Conservation (phyloP, 2,329 filamentous ascomycete species). For the Colletotrichum nymphaeae region DNA sequence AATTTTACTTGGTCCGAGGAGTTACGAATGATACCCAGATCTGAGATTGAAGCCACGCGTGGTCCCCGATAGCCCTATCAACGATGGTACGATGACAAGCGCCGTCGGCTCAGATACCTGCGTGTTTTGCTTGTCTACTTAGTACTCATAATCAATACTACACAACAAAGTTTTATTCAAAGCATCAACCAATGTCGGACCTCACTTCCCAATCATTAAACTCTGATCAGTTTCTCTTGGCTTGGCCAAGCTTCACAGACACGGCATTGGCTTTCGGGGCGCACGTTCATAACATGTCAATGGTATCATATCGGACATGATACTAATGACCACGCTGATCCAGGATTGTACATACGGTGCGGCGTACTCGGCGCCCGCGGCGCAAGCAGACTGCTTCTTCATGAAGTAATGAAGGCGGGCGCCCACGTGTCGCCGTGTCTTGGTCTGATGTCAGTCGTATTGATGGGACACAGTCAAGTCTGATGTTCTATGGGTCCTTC, state of each 20-base stretch:
- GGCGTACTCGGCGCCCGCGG: not conserved
- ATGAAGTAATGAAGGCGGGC: not conserved
- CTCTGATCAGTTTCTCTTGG: slow-evolving; percentile 12
- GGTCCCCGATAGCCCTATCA: not conserved
- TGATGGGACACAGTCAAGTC: not conserved
- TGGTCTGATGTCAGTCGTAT: not conserved
- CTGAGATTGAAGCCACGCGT: not conserved
- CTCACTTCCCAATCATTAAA: not conserved
- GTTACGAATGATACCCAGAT: not conserved
- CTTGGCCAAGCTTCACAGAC: slow-evolving; percentile 19
- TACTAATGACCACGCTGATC: not conserved
- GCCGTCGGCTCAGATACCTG: not conserved
- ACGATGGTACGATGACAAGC: not conserved
- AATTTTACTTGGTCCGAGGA: not conserved
- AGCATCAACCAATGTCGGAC: not conserved
- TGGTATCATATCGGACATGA: not conserved
- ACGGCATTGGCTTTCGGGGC: not conserved
- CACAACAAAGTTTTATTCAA: not conserved
- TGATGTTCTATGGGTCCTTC: not conserved
- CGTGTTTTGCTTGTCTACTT: not conserved
- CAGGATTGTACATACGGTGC: too few species aligned
- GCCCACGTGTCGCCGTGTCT: not conserved
- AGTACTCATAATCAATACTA: slow-evolving; percentile 1
- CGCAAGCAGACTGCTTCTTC: too few species aligned
- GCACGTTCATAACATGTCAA: slow-evolving; percentile 5